These are phyloP conservation scores for Artemisia tridentata DNA, from an alignment of 129 eudicot species.

Conservation along the genomic window DNA sequence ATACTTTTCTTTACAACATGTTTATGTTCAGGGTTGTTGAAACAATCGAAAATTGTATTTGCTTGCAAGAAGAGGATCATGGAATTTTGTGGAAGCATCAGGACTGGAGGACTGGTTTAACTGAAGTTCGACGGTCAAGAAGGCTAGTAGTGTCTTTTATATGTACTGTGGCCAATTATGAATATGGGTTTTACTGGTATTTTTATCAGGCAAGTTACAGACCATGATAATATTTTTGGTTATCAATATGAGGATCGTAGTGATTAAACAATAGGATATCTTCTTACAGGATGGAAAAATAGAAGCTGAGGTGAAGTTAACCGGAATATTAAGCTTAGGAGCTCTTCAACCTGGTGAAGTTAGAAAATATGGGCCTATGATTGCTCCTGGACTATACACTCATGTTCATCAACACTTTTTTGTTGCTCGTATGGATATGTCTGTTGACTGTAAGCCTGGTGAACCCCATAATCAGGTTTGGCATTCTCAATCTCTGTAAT, in stretches of 20 bases:
- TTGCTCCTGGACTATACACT: constrained; percentile 81
- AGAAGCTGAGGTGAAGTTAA: constrained; percentile 74
- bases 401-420: constrained; percentile 85
- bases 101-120: constrained; percentile 89
- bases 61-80: constrained; percentile 86
- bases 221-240: neutral
- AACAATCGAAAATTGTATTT: too few relatives aligned
- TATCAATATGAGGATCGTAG: neutral
- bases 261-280: neutral
- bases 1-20: constrained; percentile 5
- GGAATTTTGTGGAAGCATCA: constrained; percentile 95
- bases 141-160: constrained; percentile 77
- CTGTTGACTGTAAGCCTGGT: constrained; percentile 84
- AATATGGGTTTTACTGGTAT: constrained; percentile 87
- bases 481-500: constrained; percentile 1
- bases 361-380: constrained; percentile 71
- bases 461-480: constrained; percentile 76
- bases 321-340: constrained; percentile 78
- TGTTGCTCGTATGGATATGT: constrained; percentile 87
- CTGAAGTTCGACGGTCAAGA: constrained; percentile 89
- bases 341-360: constrained; percentile 81
- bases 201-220: constrained; percentile 67
- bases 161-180: constrained; percentile 89
- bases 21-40: constrained; percentile 55
- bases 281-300: constrained; percentile 72